Base-by-base conservation (phyloP, 2,329 filamentous ascomycete species). In the Ramularia collo-cygni region DNA sequence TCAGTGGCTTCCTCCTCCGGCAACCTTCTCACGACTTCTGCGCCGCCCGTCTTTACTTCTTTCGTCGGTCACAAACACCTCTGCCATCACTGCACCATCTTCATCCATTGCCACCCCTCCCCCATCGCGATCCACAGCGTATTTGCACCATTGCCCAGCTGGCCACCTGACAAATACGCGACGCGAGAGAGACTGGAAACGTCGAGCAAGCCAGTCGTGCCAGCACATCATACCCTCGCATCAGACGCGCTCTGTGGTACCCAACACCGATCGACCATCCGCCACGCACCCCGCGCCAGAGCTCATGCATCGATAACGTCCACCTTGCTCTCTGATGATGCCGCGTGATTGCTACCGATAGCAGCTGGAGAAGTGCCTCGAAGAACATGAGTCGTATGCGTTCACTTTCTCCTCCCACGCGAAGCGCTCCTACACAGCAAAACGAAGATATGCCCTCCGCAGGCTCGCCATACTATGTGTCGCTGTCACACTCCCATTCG, bases 401-500 rank as follows among this genome's bases (percentile, higher is more conserved):
- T 51, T 50, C 53, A 21, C 43, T 55, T 28, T 52, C 54, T 13
- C 47, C 57, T 33, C 50, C 55, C 27, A 49, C 44, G 28, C 36
- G 55, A 43, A 40, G 37, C 32, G 46, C 45, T n/a, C 45, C 46
- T 10, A 50, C 42, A 24, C 35, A 34, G 13, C 30, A 35, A 28
- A 44, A 52, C 42, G 45, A 51, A 38, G 37, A 40, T 31, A 52
- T 51, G 48, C 39, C 48, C 27, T 42, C 40, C 37, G 32, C 45
- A 34, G 47, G 37, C 16, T 54, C 53, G 9, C 52, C 55, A 9
- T 51, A 55, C 28, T 48, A 46, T 9, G 39, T 42, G 9, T 41
- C 44, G 19, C 50, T 56, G 2, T 45, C 52, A 28, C 60, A 62
- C 41, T 63, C 60, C 34, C 61, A 62, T 42, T 63, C 60, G 36